A percentile compares a stretch with the other conserved stretches of the same genome.
These are phyloP conservation scores for Mortierella sp. DNA, from an alignment of 371 early-diverging fungal genomes.

Conservation along the genomic window DNA sequence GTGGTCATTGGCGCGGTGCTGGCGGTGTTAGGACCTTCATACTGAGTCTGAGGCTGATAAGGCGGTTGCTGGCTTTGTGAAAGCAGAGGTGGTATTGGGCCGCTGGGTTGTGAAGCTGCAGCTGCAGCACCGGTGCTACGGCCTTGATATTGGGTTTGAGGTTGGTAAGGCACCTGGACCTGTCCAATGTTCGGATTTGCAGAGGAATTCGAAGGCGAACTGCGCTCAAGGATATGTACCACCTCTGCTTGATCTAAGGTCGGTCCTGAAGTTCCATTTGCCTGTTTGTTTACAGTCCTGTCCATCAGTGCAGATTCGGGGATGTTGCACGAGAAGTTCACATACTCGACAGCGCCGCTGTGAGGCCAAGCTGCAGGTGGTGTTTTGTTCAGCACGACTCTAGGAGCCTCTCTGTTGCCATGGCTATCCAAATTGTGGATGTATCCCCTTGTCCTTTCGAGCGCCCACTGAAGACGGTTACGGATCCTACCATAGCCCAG, in stretches of 20 bases:
- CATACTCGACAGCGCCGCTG: constrained; percentile 42
- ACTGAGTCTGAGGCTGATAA: too few species aligned
- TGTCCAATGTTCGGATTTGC: not conserved
- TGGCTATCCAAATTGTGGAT: constrained; percentile 18
- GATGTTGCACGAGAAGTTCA: constrained; percentile 37
- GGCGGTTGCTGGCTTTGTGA: too few species aligned
- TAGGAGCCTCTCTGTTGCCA: constrained; percentile 36
- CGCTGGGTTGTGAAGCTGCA: too few species aligned
- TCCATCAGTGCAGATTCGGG: constrained; percentile 3
- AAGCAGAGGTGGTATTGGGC: too few species aligned
- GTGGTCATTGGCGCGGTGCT: too few species aligned
- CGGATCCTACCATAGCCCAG: constrained; percentile 49
- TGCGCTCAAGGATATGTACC: not conserved
- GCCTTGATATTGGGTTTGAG: not conserved
- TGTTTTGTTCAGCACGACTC: constrained; percentile 14
- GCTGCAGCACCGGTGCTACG: not conserved
- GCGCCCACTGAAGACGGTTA: constrained; percentile 54
- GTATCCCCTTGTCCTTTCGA: constrained; percentile 50
- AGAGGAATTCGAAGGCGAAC: not conserved
- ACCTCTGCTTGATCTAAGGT: not conserved
- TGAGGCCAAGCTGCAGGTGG: constrained; percentile 55
- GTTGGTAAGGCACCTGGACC: not conserved
- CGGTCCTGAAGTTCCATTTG: not conserved
- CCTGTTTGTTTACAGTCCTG: not conserved
- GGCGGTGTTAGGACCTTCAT: not conserved